phyloP scores from a whole-genome alignment of 2,329 filamentous ascomycete species.

The Venturia pyrina region DNA sequence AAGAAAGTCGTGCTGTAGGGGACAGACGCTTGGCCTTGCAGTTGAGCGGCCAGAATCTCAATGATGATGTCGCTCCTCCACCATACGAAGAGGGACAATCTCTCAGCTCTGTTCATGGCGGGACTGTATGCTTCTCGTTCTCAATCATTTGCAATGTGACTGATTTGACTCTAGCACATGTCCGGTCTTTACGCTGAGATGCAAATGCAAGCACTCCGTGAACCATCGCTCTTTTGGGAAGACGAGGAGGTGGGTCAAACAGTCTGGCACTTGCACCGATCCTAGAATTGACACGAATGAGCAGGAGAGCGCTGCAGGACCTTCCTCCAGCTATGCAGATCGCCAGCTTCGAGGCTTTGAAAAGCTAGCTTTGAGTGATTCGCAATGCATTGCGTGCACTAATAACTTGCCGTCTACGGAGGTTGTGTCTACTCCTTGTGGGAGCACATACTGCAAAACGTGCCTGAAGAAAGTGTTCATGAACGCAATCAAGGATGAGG shows the following conservation, averaged over 20 bases:
- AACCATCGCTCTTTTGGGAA: neutral
- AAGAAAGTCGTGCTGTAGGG: slow-evolving; percentile 17
- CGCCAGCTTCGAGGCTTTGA: neutral
- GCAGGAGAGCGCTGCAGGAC: neutral
- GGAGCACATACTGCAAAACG: slow-evolving; percentile 18
- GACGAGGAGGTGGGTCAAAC: neutral
- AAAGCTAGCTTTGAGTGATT: neutral
- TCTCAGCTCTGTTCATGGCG: neutral
- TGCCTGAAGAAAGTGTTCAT: slow-evolving; percentile 18
- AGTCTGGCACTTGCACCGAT: neutral
- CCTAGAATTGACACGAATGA: neutral
- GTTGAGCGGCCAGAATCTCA: neutral
- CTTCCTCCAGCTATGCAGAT: neutral
- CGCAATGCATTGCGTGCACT: slow-evolving; percentile 1
- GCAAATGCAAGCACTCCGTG: neutral
- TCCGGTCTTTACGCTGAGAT: neutral
- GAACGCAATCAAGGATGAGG: slow-evolving; percentile 14
- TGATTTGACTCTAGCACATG: neutral
- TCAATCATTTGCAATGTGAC: neutral
- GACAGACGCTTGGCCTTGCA: slow-evolving; percentile 10
- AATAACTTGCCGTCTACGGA: neutral
- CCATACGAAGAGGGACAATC: neutral
- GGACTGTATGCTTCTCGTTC: neutral
- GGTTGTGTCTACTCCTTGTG: slow-evolving; percentile 11
- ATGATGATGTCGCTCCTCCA: neutral